Conservation (phyloP, 768 basidiomycete genomes). For the Mycena alexandri region DNA sequence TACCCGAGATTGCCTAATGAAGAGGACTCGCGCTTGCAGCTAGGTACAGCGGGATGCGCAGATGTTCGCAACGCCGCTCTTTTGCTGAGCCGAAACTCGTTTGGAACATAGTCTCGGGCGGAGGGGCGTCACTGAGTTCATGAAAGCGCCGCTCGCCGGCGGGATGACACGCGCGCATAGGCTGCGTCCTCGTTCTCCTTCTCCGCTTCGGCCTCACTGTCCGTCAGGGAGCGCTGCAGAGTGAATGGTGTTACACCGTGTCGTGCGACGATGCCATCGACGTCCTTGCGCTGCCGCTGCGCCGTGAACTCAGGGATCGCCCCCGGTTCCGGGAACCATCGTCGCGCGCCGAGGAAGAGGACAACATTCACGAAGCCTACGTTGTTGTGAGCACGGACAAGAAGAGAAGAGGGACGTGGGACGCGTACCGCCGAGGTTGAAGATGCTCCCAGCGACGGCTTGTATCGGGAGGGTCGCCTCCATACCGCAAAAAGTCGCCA, state of each 20-base stretch:
- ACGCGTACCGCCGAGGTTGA: conserved; percentile 39
- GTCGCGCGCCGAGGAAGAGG: conserved; percentile 44
- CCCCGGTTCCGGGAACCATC: conserved; percentile 41
- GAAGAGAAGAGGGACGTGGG: neutral
- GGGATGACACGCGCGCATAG: conserved; percentile 19
- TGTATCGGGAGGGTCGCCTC: conserved; percentile 33
- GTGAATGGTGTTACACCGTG: conserved; percentile 41
- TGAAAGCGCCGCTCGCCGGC: conserved; percentile 13
- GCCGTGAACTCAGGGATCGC: conserved; percentile 42
- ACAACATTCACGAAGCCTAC: conserved; percentile 48
- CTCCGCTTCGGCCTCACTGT: neutral
- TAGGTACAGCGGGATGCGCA: no score
- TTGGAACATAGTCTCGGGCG: no score
- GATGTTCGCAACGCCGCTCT: no score
- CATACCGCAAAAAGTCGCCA: conserved; percentile 32
- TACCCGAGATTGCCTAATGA: no score
- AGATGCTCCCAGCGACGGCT: conserved; percentile 38
- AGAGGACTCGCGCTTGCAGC: no score
- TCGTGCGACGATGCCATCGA: conserved; percentile 27
- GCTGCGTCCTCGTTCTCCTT: neutral
- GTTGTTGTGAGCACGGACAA: neutral
- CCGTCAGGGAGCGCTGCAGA: conserved; percentile 20
- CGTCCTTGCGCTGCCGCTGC: conserved; percentile 31
- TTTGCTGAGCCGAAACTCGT: no score
- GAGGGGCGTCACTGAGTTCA: conserved; percentile 10